Percentiles rank a stretch among this genome's conserved stretches.
phyloP scores from a whole-genome alignment of 2,329 filamentous ascomycete genomes.

The Zopfia rhizophila region DNA sequence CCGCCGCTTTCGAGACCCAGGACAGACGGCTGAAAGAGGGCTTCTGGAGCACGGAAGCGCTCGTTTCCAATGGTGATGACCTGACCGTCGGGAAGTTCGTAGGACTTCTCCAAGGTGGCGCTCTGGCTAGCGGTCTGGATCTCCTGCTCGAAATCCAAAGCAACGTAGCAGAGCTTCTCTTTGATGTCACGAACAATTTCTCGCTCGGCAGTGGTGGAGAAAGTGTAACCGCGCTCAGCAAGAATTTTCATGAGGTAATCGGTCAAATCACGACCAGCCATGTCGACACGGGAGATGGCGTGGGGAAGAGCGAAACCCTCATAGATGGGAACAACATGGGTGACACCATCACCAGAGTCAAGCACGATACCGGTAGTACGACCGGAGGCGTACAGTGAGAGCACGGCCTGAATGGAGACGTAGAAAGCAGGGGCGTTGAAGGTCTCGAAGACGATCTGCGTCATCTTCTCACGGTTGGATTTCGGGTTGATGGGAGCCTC shows the following conservation, averaged over 20 bases:
- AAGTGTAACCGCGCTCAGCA: conserved; percentile 98
- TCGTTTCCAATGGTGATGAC: conserved; percentile 99
- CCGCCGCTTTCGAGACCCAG: conserved; percentile 98
- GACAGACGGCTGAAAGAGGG: conserved; percentile 98
- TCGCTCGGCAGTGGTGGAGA: conserved; percentile 99
- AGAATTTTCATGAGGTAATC: conserved; percentile 99
- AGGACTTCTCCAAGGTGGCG: conserved; percentile 99
- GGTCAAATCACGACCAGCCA: conserved; percentile 99
- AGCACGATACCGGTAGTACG: conserved; percentile 99
- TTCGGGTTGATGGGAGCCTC: conserved; percentile 99
- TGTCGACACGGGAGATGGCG: conserved; percentile 99
- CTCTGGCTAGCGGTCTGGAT: conserved; percentile 99
- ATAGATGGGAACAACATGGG: conserved; percentile 99
- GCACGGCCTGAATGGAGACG: conserved; percentile 99
- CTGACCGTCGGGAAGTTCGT: conserved; percentile 99
- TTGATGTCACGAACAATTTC: conserved; percentile 99
- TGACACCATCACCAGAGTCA: conserved; percentile 99
- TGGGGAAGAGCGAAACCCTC: conserved; percentile 99
- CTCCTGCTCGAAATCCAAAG: conserved; percentile 99
- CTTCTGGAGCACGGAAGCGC: conserved; percentile 99
- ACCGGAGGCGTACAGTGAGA: conserved; percentile 99
- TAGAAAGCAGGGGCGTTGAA: conserved; percentile 99
- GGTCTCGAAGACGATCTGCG: conserved; percentile 99
- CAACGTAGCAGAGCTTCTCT: conserved; percentile 99
- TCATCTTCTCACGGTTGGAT: conserved; percentile 99